A percentile compares a stretch with the other conserved stretches of the same genome.
These are phyloP conservation scores for Pythium biforme DNA, from an alignment of 352 stramenopile species.

Conservation along the genomic window DNA sequence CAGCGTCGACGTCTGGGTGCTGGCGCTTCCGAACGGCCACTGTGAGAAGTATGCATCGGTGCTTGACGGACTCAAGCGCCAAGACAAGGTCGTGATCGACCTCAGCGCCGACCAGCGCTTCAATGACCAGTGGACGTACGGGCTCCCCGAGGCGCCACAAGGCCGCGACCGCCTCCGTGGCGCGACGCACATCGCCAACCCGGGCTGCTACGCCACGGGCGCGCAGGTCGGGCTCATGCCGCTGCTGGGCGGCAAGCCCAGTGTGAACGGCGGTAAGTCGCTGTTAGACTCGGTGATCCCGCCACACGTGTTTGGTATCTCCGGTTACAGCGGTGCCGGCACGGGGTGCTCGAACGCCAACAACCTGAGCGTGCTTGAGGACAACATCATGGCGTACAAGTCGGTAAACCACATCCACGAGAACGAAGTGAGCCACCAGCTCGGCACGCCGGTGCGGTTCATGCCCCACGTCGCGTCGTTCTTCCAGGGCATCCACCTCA, in stretches of 20 bases:
- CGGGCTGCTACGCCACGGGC: slow-evolving; percentile 87
- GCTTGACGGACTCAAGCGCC: slow-evolving; percentile 60
- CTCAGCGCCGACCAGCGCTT: slow-evolving; percentile 89
- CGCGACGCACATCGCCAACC: slow-evolving; percentile 86
- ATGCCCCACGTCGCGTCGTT: slow-evolving; percentile 93
- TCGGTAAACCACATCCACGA: slow-evolving; percentile 91
- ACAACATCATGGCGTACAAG: slow-evolving; percentile 92
- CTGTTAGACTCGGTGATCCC: slow-evolving; percentile 65
- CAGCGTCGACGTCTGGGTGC: slow-evolving; percentile 83
- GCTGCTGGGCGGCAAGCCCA: slow-evolving; percentile 65
- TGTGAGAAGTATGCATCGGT: slow-evolving; percentile 77
- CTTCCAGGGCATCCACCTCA: slow-evolving; percentile 94
- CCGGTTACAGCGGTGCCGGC: slow-evolving; percentile 86
- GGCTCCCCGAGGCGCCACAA: slow-evolving; percentile 72
- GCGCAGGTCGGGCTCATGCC: slow-evolving; percentile 78
- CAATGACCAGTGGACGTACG: slow-evolving; percentile 84
- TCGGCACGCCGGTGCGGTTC: slow-evolving; percentile 85
- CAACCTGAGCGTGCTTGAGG: slow-evolving; percentile 67
- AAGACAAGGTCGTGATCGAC: slow-evolving; percentile 85
- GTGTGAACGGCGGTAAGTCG: slow-evolving; percentile 34
- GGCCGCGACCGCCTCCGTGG: slow-evolving; percentile 52
- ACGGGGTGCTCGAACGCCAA: slow-evolving; percentile 83
- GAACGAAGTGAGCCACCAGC: slow-evolving; percentile 80
- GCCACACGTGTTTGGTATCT: slow-evolving; percentile 86
- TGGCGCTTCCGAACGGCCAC: slow-evolving; percentile 86